phyloP scores from a whole-genome alignment of 1,139 yeast species.

The Nakaseomyces nivariensis region DNA sequence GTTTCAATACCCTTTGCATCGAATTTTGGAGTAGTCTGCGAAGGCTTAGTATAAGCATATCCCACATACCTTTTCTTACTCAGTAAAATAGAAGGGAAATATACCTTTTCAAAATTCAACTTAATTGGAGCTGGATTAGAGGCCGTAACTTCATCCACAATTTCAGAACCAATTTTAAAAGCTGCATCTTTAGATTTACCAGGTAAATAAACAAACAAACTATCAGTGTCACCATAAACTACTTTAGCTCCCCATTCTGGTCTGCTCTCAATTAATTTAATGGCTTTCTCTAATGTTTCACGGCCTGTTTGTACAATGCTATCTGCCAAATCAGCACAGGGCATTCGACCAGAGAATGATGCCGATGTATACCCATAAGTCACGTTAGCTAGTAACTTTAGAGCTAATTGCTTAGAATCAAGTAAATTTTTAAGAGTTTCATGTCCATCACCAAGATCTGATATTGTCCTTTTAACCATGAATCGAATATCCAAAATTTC shows the following conservation, averaged over 20 bases:
- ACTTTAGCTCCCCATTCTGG: constrained; percentile 76
- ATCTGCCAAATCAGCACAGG: constrained; percentile 90
- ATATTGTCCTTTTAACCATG: constrained; percentile 68
- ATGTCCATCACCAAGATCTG: constrained; percentile 32
- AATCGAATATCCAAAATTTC: constrained; percentile 76
- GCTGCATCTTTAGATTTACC: constrained; percentile 74
- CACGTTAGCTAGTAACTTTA: constrained; percentile 86
- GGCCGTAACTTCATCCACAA: constrained; percentile 56
- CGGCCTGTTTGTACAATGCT: constrained; percentile 87
- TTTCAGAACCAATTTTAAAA: constrained; percentile 58
- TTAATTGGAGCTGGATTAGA: constrained; percentile 72
- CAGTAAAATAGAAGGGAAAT: constrained; percentile 71
- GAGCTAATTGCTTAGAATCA: constrained; percentile 73
- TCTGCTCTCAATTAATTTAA: constrained; percentile 53
- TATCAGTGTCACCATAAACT: constrained; percentile 95
- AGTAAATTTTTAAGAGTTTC: constrained; percentile 42
- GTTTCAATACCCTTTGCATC: constrained; percentile 98
- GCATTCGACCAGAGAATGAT: constrained; percentile 93
- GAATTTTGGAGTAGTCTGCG: constrained; percentile 52
- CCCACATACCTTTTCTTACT: constrained; percentile 93
- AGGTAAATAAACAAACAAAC: constrained; percentile 81
- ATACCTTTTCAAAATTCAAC: constrained; percentile 85
- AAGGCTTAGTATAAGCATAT: constrained; percentile 52
- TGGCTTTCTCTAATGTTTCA: constrained; percentile 67
- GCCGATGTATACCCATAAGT: constrained; percentile 96